A percentile compares a stretch with the other conserved stretches of the same genome.
These are phyloP conservation scores for Lanmaoa pseudosensibilis DNA, from an alignment of 768 basidiomycete genomes.

Conservation along the genomic window DNA sequence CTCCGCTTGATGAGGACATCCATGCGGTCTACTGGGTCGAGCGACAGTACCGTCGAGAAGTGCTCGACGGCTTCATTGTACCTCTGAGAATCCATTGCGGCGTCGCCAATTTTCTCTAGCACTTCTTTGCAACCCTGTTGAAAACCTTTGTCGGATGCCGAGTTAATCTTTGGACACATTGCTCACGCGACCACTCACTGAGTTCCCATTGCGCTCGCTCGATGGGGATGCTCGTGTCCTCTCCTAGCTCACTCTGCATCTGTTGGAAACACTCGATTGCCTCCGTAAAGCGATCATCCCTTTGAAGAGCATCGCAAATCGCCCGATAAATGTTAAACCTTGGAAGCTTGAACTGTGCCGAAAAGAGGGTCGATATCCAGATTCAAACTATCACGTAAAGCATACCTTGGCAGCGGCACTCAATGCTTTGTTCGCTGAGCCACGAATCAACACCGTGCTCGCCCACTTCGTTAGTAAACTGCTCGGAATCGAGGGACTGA, in stretches of 20 bases:
- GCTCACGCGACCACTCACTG: not conserved
- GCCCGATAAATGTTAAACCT: too few relatives aligned
- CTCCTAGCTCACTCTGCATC: not conserved
- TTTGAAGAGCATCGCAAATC: constrained; percentile 4
- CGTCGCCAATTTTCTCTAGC: not conserved
- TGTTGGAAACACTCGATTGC: not conserved
- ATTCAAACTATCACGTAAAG: too few relatives aligned
- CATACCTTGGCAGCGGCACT: too few relatives aligned
- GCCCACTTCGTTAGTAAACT: too few relatives aligned
- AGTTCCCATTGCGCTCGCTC: not conserved
- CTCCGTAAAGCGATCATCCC: not conserved
- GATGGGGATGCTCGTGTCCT: not conserved
- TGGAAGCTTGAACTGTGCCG: too few relatives aligned
- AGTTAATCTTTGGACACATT: not conserved
- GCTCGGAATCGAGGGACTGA: not conserved
- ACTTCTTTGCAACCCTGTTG: not conserved
- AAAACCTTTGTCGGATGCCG: too few relatives aligned
- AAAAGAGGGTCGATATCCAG: too few relatives aligned
- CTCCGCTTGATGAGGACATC: too few relatives aligned
- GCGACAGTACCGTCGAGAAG: not conserved
- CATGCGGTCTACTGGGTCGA: not conserved
- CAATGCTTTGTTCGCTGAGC: too few relatives aligned
- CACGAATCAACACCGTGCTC: too few relatives aligned
- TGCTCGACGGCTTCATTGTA: not conserved
- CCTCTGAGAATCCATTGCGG: not conserved